phyloP scores from a whole-genome alignment of 2,329 filamentous ascomycete species.

The Camptophora hylomeconis region DNA sequence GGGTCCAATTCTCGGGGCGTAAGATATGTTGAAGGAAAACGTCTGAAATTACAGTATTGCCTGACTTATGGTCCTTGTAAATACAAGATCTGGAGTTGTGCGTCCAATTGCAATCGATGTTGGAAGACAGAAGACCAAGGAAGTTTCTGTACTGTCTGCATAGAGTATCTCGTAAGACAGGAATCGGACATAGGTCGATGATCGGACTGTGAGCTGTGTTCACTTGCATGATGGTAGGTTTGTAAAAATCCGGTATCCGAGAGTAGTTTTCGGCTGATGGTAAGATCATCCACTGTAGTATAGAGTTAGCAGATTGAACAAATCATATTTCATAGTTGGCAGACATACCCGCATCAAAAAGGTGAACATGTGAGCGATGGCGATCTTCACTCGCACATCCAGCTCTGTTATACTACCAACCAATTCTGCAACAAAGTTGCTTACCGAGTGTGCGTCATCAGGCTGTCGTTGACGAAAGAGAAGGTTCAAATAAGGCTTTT shows the following conservation, averaged over 20 bases:
- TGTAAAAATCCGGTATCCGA: constrained; percentile 4
- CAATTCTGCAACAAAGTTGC: constrained; percentile 5
- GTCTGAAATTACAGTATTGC: constrained; percentile 3
- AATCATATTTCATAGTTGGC: no score
- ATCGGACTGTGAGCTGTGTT: constrained; percentile 4
- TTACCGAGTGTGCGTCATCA: constrained; percentile 4
- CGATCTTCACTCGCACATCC: constrained; percentile 3
- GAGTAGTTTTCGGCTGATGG: constrained; percentile 3
- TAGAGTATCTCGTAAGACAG: constrained; percentile 4
- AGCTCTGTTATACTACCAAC: constrained; percentile 1
- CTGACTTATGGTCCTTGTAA: not conserved
- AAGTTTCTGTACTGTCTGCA: constrained; percentile 4
- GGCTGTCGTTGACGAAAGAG: constrained; percentile 4
- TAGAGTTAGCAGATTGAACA: not conserved
- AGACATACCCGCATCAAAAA: constrained; percentile 3
- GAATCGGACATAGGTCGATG: constrained; percentile 6
- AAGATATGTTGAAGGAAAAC: constrained; percentile 2
- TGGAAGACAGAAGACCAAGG: constrained; percentile 2
- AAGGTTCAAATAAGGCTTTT: constrained; percentile 3
- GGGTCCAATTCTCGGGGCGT: constrained; percentile 2
- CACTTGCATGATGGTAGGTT: constrained; percentile 3
- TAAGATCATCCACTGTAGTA: constrained; percentile 5
- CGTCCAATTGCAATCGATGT: constrained; percentile 5
- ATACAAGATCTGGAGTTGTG: constrained; percentile 1
- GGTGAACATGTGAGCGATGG: constrained; percentile 3